These are phyloP conservation scores for Aspergillus melleus DNA, from an alignment of 2,329 filamentous ascomycete genomes.

Conservation along the genomic window DNA sequence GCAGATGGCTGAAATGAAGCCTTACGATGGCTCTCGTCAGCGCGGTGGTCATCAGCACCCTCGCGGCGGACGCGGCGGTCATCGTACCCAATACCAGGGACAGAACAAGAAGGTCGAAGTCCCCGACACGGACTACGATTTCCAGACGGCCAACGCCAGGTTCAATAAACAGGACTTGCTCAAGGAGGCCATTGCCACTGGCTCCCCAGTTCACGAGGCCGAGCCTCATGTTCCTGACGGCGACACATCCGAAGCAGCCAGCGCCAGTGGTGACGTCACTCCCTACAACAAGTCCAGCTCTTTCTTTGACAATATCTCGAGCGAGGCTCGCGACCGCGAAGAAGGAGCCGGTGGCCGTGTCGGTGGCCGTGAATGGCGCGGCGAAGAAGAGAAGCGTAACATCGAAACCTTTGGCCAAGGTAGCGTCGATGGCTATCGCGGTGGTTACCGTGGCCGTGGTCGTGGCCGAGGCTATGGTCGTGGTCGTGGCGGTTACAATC, in stretches of 20 bases:
- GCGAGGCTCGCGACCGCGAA: constrained; percentile 84
- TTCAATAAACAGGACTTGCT: constrained; percentile 86
- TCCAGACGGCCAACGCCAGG: constrained; percentile 80
- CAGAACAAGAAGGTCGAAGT: constrained; percentile 75
- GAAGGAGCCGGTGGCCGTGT: constrained; percentile 66
- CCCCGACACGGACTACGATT: constrained; percentile 88
- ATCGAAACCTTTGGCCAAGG: constrained; percentile 98
- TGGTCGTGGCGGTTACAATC: constrained; percentile 49
- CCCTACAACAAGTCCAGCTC: constrained; percentile 85
- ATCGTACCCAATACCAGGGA: constrained; percentile 44
- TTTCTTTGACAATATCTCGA: constrained; percentile 98
- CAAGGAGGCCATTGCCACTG: constrained; percentile 80
- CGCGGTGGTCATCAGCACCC: constrained; percentile 39
- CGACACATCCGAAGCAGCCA: constrained; percentile 30
- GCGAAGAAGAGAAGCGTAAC: constrained; percentile 91
- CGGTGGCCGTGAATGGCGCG: constrained; percentile 84
- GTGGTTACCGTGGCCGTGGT: constrained; percentile 69
- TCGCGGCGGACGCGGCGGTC: constrained; percentile 50
- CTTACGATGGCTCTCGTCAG: constrained; percentile 39
- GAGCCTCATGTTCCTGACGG: constrained; percentile 52
- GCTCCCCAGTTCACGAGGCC: constrained; percentile 63
- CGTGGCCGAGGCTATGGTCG: constrained; percentile 52
- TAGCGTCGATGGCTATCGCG: constrained; percentile 86
- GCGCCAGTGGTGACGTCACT: constrained; percentile 34
- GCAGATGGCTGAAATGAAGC: constrained; percentile 48